A percentile compares a stretch with the other conserved stretches of the same genome.
phyloP scores from a whole-genome alignment of 1,139 yeast genomes.

The Yamadazyma diospyri region DNA sequence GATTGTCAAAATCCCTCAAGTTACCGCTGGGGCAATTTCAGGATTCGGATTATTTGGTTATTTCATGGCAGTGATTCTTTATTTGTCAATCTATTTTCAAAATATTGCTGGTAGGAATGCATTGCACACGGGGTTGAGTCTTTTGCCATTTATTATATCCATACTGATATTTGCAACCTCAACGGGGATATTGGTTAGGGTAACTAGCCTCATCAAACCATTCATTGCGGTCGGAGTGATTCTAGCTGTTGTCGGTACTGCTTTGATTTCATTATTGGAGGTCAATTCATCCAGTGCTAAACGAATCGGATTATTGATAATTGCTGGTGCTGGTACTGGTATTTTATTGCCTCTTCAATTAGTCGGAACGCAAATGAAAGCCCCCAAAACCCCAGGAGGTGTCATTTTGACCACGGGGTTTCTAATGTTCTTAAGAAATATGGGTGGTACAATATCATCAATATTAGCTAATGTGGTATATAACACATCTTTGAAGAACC shows the following conservation, averaged over 20 bases:
- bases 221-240: conserved; percentile 23
- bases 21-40: conserved; percentile 21
- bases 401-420: conserved; percentile 35
- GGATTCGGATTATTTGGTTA: conserved; percentile 22
- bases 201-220: conserved; percentile 30
- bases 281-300: conserved; percentile 25
- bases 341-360: conserved; percentile 27
- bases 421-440: conserved; percentile 27
- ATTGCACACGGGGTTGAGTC: conserved; percentile 36
- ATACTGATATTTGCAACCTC: conserved; percentile 28
- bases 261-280: conserved; percentile 28
- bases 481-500: conserved; percentile 25
- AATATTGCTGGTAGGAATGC: conserved; percentile 30
- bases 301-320: conserved; percentile 35
- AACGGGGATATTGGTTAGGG: conserved; percentile 29
- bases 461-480: conserved; percentile 34
- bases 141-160: conserved; percentile 35
- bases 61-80: conserved; percentile 26
- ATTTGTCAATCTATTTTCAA: conserved; percentile 37
- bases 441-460: conserved; percentile 31
- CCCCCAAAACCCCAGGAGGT: conserved; percentile 37
- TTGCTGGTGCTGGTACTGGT: conserved; percentile 31
- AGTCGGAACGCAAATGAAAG: conserved; percentile 29
- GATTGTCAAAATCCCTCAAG: conserved; percentile 21
- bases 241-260: conserved; percentile 32